Conservation (phyloP, 768 basidiomycete species). For the Lactarius hengduanensis region DNA sequence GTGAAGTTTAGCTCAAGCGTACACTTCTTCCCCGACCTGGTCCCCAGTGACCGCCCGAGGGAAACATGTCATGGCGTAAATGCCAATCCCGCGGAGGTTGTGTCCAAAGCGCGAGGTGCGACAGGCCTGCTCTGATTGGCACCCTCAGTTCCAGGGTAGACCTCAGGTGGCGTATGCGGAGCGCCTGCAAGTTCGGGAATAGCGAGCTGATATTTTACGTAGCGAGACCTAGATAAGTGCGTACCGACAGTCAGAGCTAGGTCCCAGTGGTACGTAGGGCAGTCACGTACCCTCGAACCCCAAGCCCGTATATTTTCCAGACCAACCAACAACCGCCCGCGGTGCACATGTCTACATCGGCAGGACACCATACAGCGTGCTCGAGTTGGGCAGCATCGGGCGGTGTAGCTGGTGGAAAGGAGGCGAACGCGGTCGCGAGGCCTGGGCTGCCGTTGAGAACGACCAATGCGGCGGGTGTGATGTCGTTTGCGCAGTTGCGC, state of each 20-base stretch:
- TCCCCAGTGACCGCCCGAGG: too few relatives aligned
- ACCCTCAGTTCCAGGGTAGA: constrained; percentile 42
- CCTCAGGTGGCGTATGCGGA: constrained; percentile 34
- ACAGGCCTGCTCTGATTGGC: constrained; percentile 37
- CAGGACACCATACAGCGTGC: constrained; percentile 38
- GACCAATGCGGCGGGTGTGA: constrained; percentile 24
- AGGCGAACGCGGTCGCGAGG: constrained; percentile 31
- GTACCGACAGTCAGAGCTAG: neutral
- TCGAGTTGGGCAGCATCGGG: constrained; percentile 31
- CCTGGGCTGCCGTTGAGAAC: constrained; percentile 31
- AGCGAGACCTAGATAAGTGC: constrained; percentile 6
- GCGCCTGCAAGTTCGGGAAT: constrained; percentile 31
- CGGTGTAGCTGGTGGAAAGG: constrained; percentile 33
- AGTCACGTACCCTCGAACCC: constrained; percentile 23
- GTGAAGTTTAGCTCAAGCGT: too few relatives aligned
- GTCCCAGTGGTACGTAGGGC: neutral
- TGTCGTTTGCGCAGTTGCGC: constrained; percentile 22
- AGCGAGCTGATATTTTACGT: constrained; percentile 32
- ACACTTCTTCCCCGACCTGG: too few relatives aligned
- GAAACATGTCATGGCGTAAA: too few relatives aligned
- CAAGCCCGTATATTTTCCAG: constrained; percentile 32
- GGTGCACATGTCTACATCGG: constrained; percentile 36
- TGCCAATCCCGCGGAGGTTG: too few relatives aligned
- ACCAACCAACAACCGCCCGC: constrained; percentile 35
- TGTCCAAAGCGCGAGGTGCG: constrained; percentile 31